Percentiles rank a stretch among this genome's conserved stretches.
Conservation (phyloP, 164 flowering plant genomes). For the Dillenia turbinata region DNA sequence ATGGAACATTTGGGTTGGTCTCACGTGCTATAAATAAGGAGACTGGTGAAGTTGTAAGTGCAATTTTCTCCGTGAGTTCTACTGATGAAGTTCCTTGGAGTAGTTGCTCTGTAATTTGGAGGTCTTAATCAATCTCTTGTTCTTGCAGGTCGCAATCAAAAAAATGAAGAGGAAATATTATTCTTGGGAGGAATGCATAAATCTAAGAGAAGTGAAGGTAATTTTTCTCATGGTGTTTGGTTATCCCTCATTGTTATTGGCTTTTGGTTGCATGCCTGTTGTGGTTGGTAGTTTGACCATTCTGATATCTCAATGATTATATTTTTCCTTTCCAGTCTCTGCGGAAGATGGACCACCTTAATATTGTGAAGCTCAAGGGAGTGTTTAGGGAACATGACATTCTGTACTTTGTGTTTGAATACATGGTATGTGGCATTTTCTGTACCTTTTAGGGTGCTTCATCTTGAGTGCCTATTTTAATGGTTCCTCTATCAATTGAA, state of each 20-base stretch:
- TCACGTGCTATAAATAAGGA: constrained; percentile 92
- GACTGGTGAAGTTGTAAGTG: constrained; percentile 89
- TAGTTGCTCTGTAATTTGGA: not conserved
- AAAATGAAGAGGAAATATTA: constrained; percentile 95
- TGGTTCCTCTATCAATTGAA: not conserved
- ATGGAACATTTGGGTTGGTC: constrained; percentile 96
- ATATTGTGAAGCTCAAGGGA: constrained; percentile 96
- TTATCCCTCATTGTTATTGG: not conserved
- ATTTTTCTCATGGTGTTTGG: not conserved
- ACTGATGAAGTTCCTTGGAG: not conserved
- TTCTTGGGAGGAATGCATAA: constrained; percentile 98
- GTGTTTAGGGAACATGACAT: constrained; percentile 88
- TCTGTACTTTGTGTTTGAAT: constrained; percentile 87
- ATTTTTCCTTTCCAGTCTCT: constrained; percentile 52
- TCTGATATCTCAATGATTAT: not conserved
- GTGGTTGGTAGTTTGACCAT: too few species aligned
- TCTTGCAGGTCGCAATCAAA: constrained; percentile 85
- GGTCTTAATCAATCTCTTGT: not conserved
- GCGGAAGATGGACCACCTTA: constrained; percentile 91
- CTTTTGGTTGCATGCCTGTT: not conserved
- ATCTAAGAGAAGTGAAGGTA: constrained; percentile 98
- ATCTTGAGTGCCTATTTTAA: not conserved
- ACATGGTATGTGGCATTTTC: constrained; percentile 54
- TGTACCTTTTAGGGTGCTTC: not conserved
- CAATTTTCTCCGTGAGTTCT: not conserved